A percentile compares a stretch with the other conserved stretches of the same genome.
Evolutionary conservation across 305 asterid species (phyloP).

Genomic region (Solanum chacoense): DNA sequence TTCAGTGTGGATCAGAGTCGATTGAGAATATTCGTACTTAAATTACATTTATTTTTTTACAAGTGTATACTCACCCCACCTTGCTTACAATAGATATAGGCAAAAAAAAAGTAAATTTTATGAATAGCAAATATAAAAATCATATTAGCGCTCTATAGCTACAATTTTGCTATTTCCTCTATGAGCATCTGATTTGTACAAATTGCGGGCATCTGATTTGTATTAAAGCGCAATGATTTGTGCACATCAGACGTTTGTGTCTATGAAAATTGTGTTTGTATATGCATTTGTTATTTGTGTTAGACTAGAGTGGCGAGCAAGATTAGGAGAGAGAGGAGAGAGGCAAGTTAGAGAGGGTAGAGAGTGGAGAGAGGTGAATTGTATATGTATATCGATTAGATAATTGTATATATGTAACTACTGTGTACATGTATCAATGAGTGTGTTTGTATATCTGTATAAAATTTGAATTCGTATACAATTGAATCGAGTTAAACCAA

Average conservation of each 20-base stretch:
- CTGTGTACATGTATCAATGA: not conserved
- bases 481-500: too few species aligned
- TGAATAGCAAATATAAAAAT: not conserved
- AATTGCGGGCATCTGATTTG: too few species aligned
- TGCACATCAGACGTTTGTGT: not conserved
- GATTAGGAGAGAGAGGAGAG: not conserved
- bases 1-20: not conserved
- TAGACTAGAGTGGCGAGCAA: not conserved
- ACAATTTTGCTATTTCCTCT: too few species aligned
- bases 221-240: too few species aligned
- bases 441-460: not conserved
- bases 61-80: not conserved
- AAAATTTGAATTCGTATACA: too few species aligned
- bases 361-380: not conserved
- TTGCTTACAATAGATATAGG: not conserved
- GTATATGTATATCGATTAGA: too few species aligned
- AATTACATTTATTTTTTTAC: not conserved
- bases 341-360: not conserved
- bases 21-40: not conserved
- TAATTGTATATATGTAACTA: too few species aligned
- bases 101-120: not conserved
- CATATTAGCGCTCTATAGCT: not conserved
- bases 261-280: not conserved
- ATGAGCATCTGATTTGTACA: too few species aligned
- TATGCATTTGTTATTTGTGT: not conserved